Base-by-base conservation (phyloP, 306 rosid genomes). In the Corylus heterophylla region DNA sequence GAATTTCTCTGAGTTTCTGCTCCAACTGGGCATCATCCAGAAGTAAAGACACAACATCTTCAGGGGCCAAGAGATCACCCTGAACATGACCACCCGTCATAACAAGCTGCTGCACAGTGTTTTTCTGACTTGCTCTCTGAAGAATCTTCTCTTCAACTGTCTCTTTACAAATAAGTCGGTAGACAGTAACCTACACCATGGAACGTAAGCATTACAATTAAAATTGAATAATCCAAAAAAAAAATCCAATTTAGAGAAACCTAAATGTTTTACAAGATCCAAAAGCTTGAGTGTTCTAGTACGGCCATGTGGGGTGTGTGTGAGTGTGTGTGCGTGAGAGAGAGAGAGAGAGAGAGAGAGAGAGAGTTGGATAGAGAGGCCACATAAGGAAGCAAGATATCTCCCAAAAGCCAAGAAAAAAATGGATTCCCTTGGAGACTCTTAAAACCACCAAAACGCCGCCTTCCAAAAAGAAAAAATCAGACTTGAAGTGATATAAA, bases 101-200 rank as follows among this genome's bases (percentile, higher is more conserved):
- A 77, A 95, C 98, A 81, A 95, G 99, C 90, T 95, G 94, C 85
- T 95, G 99, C 55, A 95, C 99, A 56, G 99, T 91, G 74, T 89
- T 95, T 90, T 95, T 95, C 83, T 95, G 99, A 83, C 96, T 90
- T 45, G 99, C 99, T 88, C 98, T 88, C 45, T 86, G 96, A 84
- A 95, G 94, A 88, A 95, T 95, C 87, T 95, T 95, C 88, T 95
- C 99, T 89, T 95, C 99, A 78, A 95, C 98, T 0, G 99, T 95
- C 84, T 95, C 99, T 88, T 95, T 93, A 75, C 99, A 95, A 74
- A 95, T 95, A 58, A 95, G 92, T 48, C 99, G 93, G 88, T 95
- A 95, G 37, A 95, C 99, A 48, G 99, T 95, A 63, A 95, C 99
- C 99, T 95, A 67, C 72, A 75, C 54, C 55, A 71, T 71, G 44